Evolutionary conservation across 2,329 filamentous ascomycete species (phyloP).

Genomic region (Pyrenochaeta sp.): DNA sequence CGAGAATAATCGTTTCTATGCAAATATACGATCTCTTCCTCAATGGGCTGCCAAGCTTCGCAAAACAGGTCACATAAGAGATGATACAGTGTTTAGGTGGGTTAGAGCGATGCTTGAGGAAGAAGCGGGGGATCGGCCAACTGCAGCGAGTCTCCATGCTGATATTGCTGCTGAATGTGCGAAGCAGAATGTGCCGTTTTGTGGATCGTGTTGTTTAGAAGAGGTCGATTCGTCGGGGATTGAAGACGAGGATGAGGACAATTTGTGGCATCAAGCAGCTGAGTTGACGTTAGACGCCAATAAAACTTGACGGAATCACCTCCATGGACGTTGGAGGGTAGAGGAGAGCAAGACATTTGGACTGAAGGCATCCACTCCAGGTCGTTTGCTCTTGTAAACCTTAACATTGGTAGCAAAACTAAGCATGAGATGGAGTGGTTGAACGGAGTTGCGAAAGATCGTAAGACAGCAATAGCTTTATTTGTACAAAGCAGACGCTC

Average conservation of each 20-base stretch:
- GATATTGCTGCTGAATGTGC: constrained; percentile 2
- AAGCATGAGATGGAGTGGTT: too few relatives aligned
- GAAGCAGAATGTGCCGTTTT: constrained; percentile 8
- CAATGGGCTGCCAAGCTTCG: constrained; percentile 3
- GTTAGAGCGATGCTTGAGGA: constrained; percentile 9
- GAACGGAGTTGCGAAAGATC: too few relatives aligned
- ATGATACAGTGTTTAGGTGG: constrained; percentile 11
- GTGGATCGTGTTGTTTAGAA: constrained; percentile 12
- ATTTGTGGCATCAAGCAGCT: constrained; percentile 54
- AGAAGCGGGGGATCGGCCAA: constrained; percentile 5
- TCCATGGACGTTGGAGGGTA: too few relatives aligned
- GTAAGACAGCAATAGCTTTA: too few relatives aligned
- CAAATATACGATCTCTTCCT: constrained; percentile 3
- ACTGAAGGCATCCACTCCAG: too few relatives aligned
- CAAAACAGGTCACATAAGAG: neutral
- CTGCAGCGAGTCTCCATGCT: constrained; percentile 6
- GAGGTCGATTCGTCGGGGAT: constrained; percentile 1
- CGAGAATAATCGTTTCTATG: constrained; percentile 11
- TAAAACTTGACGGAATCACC: too few relatives aligned
- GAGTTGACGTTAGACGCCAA: too few relatives aligned
- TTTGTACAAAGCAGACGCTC: too few relatives aligned
- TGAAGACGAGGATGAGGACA: constrained; percentile 92
- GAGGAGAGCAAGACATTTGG: too few relatives aligned
- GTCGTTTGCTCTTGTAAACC: too few relatives aligned
- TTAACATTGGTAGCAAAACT: too few relatives aligned